phyloP scores from a whole-genome alignment of 106 monocot genomes.

The Dactylorhiza incarnata region DNA sequence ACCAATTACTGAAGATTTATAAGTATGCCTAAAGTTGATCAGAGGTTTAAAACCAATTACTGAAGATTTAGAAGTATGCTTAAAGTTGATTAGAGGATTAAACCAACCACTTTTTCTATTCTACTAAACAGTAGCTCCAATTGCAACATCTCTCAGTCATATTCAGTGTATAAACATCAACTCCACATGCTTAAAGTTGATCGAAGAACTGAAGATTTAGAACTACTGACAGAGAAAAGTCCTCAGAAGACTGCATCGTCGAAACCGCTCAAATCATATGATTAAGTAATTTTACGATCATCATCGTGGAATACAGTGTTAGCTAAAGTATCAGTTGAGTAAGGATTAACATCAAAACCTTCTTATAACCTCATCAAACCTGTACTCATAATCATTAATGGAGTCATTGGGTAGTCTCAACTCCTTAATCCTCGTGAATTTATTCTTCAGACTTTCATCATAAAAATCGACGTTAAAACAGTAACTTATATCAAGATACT shows the following conservation, averaged over 20 bases:
- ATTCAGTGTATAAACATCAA: too few relatives aligned
- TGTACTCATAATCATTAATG: neutral
- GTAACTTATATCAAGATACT: constrained; percentile 29
- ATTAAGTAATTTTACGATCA: neutral
- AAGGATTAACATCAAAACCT: too few relatives aligned
- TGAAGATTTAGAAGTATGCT: too few relatives aligned
- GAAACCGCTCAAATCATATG: neutral
- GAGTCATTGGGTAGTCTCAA: constrained; percentile 12
- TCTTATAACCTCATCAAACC: neutral
- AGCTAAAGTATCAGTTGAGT: neutral
- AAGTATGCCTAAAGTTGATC: too few relatives aligned
- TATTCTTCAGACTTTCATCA: constrained; percentile 11
- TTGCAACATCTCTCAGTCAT: neutral
- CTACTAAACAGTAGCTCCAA: neutral
- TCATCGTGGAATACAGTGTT: neutral
- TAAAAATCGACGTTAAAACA: constrained; percentile 12
- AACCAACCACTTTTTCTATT: too few relatives aligned
- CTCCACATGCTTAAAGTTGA: neutral
- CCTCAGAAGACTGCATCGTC: neutral
- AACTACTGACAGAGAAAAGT: too few relatives aligned
- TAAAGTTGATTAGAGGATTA: neutral
- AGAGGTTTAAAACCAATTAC: too few relatives aligned
- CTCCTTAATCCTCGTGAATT: neutral
- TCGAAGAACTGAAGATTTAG: neutral
- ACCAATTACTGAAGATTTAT: too few relatives aligned